Base-by-base conservation (phyloP, 2,329 filamentous ascomycete species). In the Exophiala calicioides region DNA sequence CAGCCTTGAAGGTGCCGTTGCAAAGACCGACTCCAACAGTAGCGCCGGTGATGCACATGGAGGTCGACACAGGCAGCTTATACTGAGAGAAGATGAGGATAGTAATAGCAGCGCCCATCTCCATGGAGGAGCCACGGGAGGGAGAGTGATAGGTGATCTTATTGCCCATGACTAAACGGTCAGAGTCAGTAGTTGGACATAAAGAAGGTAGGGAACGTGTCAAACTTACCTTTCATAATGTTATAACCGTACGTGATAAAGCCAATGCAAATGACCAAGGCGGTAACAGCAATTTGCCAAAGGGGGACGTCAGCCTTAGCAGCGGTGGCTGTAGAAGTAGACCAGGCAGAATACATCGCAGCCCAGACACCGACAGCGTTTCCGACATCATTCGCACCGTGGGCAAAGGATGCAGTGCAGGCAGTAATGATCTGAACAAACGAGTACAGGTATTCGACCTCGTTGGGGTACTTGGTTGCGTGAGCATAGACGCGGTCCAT, bases 21-120 rank as follows among this genome's bases (percentile, higher is more conserved):
- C 84, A 88, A 15, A 90, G 80, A 62, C 84, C 85, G 37, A 90
- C 86, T 50, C 86, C 86, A 33, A 89, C 82, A 0, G 85, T 89
- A 19, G 86, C 85, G 44, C 86, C 86, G 10, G 85, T 89, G 66
- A 90, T 88, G 66, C 86, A 90, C 85, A 85, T 85, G 13, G 81
- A 83, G 2, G 84, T 90, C 0, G 85, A 89, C 20, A 90, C 85
- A 27, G 86, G 86, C 0, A 90, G 81, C 1, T 78, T 80, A 73
- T 77, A 87, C 64, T 88, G 85, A 0, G 84, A 87, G 74, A 87
- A 87, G 63, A 90, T 68, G 18, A 89, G 78, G 50, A 89, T 80
- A 7, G 86, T 89, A 57, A 90, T 81, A 57, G 86, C 84, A 33
- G 86, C 85, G 35, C 86, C 86, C 78, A 90, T 79, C 64, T 90